Conservation (phyloP, 176 grass and related monocot species). For the Phoenix roebelenii region DNA sequence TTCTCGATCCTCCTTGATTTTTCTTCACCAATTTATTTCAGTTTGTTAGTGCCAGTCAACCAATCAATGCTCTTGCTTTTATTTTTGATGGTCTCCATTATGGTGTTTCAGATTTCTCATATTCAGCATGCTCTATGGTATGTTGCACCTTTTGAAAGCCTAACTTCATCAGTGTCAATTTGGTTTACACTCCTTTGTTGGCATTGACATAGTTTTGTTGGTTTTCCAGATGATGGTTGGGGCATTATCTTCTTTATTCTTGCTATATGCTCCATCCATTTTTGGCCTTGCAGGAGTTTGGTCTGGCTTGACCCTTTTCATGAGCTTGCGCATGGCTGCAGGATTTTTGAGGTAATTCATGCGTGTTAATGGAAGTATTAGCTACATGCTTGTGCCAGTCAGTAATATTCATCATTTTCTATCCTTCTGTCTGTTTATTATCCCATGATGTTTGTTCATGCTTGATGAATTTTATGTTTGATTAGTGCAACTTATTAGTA, state of each 20-base stretch:
- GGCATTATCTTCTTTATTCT: constrained; percentile 58
- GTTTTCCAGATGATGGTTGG: constrained; percentile 63
- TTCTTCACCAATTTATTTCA: constrained; percentile 12
- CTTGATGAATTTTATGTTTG: no score
- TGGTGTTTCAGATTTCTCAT: constrained; percentile 89
- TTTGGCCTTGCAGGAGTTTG: constrained; percentile 88
- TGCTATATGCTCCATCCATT: constrained; percentile 61
- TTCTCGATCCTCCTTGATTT: background rate
- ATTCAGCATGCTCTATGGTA: constrained; percentile 77
- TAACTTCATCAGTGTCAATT: no score
- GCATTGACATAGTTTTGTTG: constrained; percentile 11
- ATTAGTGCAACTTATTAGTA: no score
- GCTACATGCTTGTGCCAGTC: no score
- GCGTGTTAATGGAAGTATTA: background rate
- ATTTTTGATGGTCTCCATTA: constrained; percentile 95
- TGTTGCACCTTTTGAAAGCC: background rate
- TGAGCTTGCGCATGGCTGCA: constrained; percentile 65
- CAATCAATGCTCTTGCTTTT: constrained; percentile 88
- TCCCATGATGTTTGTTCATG: no score
- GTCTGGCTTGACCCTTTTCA: constrained; percentile 85
- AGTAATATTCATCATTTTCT: no score
- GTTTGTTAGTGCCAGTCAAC: constrained; percentile 93
- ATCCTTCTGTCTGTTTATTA: no score
- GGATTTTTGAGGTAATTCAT: constrained; percentile 62
- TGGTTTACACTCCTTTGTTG: no score